Evolutionary conservation across 176 grass and related monocot species (phyloP).

Genomic region (Pontederia paniculata): DNA sequence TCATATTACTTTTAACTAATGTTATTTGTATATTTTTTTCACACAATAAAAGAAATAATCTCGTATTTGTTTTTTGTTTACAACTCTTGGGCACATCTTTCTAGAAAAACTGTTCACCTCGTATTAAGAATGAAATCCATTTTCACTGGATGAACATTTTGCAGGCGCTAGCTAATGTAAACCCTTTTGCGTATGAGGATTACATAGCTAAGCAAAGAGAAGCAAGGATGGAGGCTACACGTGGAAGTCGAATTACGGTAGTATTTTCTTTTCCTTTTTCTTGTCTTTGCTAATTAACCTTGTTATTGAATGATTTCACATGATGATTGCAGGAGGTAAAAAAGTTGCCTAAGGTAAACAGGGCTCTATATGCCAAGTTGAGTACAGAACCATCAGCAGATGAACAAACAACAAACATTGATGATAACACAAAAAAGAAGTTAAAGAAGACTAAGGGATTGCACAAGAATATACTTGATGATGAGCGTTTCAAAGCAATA

Average conservation of each 20-base stretch:
- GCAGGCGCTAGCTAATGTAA: slow-evolving; percentile 42
- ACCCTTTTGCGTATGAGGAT: slow-evolving; percentile 43
- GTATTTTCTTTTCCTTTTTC: slow-evolving; percentile 17
- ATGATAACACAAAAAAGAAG: slow-evolving; percentile 54
- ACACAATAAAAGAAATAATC: no score
- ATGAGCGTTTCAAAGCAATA: slow-evolving; percentile 51
- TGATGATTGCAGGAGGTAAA: slow-evolving; percentile 28
- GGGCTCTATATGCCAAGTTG: slow-evolving; percentile 38
- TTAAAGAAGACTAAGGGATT: slow-evolving; percentile 34
- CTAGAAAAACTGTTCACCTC: no score
- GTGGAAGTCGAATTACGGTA: slow-evolving; percentile 67
- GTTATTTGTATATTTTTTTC: no score
- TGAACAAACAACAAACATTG: slow-evolving; percentile 35
- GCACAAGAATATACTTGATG: slow-evolving; percentile 28
- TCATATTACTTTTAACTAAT: no score
- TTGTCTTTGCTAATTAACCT: neutral
- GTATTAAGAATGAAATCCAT: no score
- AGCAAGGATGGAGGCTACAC: slow-evolving; percentile 53
- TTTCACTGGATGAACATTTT: neutral
- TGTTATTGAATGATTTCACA: slow-evolving; percentile 1
- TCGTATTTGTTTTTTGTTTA: no score
- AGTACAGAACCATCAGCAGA: slow-evolving; percentile 36
- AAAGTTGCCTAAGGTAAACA: slow-evolving; percentile 83
- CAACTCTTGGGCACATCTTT: no score
- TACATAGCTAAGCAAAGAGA: slow-evolving; percentile 37